Conservation (phyloP, 345 rosid species). For the Turritis glabra region DNA sequence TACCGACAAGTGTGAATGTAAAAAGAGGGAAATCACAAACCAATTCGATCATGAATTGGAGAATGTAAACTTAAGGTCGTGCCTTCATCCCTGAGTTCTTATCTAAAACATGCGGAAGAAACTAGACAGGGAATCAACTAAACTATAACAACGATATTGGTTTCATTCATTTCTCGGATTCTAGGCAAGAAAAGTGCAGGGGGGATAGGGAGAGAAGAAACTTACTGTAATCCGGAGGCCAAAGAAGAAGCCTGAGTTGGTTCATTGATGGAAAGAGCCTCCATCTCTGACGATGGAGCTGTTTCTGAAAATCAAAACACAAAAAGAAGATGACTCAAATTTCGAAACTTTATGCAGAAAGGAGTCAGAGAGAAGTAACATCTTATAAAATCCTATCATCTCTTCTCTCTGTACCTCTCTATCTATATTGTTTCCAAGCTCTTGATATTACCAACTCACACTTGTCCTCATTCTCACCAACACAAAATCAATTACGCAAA, state of each 20-base stretch:
- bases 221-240: conserved; percentile 3
- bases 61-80: neutral
- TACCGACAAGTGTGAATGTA: neutral
- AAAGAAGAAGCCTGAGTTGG: neutral
- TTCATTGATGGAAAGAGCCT: neutral
- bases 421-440: neutral
- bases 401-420: too few species aligned
- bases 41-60: neutral
- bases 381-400: neutral
- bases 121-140: neutral
- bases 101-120: neutral
- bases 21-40: neutral
- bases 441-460: neutral
- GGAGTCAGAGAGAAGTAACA: neutral
- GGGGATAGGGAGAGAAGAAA: neutral
- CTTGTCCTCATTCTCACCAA: neutral
- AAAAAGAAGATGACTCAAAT: neutral
- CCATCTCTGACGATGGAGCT: neutral
- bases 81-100: neutral
- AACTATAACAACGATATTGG: neutral
- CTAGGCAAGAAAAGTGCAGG: neutral
- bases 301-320: neutral
- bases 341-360: neutral
- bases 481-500: neutral
- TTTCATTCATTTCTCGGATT: neutral